A percentile compares a stretch with the other conserved stretches of the same genome.
phyloP scores from a whole-genome alignment of 2,329 filamentous ascomycete species.

The Talaromyces amestolkiae region DNA sequence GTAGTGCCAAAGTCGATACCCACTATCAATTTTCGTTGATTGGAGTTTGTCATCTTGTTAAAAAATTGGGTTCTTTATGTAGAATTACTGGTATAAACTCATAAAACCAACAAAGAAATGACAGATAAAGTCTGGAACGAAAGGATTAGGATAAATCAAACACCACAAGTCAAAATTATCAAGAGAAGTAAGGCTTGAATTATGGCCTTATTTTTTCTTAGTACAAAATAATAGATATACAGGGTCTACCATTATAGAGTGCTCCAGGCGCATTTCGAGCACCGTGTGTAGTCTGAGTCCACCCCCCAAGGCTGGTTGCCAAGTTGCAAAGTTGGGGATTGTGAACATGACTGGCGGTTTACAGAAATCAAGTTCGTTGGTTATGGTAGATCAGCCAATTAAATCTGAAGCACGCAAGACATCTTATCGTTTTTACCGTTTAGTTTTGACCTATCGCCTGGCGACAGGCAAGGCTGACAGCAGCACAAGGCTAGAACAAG shows the following conservation, averaged over 20 bases:
- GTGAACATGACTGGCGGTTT: background rate
- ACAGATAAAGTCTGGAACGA: background rate
- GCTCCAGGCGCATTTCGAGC: background rate
- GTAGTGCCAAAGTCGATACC: constrained; percentile 99
- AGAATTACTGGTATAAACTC: background rate
- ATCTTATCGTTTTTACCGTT: background rate
- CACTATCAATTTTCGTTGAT: constrained; percentile 95
- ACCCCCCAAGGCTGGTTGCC: background rate
- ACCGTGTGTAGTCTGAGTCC: background rate
- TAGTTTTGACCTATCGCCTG: background rate
- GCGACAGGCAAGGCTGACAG: background rate
- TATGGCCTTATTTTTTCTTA: background rate
- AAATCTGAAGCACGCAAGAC: background rate
- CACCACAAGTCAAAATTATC: background rate
- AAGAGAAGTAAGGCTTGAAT: too few relatives aligned
- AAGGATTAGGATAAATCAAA: too few relatives aligned
- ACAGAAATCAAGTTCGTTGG: background rate
- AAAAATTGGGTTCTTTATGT: background rate
- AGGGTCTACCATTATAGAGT: background rate
- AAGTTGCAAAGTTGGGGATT: background rate
- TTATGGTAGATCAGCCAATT: background rate
- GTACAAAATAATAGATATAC: background rate
- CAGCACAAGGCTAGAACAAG: background rate
- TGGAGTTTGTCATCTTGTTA: constrained; percentile 58
- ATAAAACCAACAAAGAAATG: background rate